Evolutionary conservation across 2,329 filamentous ascomycete genomes (phyloP), one percentile per base, ranked within the genome.

Genomic region (Septoria linicola): DNA sequence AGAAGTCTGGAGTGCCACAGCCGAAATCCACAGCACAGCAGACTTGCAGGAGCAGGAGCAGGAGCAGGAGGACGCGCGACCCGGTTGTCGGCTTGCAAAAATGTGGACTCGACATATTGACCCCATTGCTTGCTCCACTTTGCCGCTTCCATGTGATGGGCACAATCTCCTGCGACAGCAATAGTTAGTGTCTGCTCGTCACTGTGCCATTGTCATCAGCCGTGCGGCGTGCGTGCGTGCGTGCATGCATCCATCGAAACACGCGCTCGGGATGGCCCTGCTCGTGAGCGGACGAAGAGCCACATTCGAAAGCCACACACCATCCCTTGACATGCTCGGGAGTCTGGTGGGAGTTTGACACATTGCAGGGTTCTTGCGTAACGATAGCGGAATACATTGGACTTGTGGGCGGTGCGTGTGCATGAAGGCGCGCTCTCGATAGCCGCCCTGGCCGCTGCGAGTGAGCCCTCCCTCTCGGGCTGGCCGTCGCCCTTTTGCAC

Each of bases 291-390:
- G 23, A 5, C 10, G 23, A 27, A 27, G n/a, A 27, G 23, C 23
- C 23, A 10, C 23, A 6, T n/a, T 27, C 10, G 23, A 27, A 27
- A 27, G 23, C 23, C 23, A 10, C 23, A 6, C 17, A 19, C 36
- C 36, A 39, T 19, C 17, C 11, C 17, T 36, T 34, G 34, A 45
- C 42, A 35, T 16, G 42, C 16, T 49, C 53, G 40, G 51, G 43
- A 44, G 27, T 25, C 35, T 25, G 44, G 41, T 37, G 36, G 41
- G 41, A 48, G 43, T 52, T 55, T 55, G 55, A 57, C 55, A 57
- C 45, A 23, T 50, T 46, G 48, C 48, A 51, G 53, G 51, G 50
- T 41, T 35, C 25, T 14, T 37, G 42, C 31, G 32, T 37, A 36
- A 45, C 36, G 10, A 16, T 36, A 17, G n/a, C n/a, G n/a, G n/a